Base-by-base conservation (phyloP, 1,139 yeast species). In the Candida pseudocylindracea region DNA sequence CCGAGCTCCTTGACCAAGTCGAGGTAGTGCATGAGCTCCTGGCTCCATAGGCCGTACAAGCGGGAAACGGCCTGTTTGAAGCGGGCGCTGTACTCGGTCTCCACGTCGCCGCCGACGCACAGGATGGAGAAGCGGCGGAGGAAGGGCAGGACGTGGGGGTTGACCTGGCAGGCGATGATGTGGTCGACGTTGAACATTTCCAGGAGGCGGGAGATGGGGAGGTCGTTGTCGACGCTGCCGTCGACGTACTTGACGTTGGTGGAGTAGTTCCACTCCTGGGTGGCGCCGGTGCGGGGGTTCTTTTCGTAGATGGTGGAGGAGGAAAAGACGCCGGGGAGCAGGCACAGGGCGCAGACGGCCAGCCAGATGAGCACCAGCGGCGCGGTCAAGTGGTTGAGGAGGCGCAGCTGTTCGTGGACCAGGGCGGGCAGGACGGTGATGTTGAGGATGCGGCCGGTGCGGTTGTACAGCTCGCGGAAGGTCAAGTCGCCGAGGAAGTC, bases 291-390 rank as follows among this genome's bases (percentile, higher is more conserved):
- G 35, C 59, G 59, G 2, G 78, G 69, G 42, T 78, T 73, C 50
- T 81, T 83, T 42, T 88, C 95, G 44, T 74, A 73, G 30, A 88
- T 70, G 1, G 88, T 72, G 26, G 83, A 72, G 1, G 93, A 74
- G 0, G 93, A 79, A 48, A 88, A 91, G 2, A 88, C 63, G 1
- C 93, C 79, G 0, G 99, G 98, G 20, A 88, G 63, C 0, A 96
- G 74, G 50, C 98, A 88, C 29, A 94, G 79, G 1, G 96, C 95
- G 53, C 95, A 83, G 1, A 88, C 95, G 0, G 96, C 98, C 1
- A 94, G 80, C 70, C 74, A 66, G 30, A 67, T 57, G 33, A 60
- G 49, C 45, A 66, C 60, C 39, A 60, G 56, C 1, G 67, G 67
- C 1, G 67, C 67, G 1, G 67, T 61, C 35, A 60, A 45, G 42